Base-by-base conservation (phyloP, 2,329 filamentous ascomycete species). In the Madurella mycetomatis region DNA sequence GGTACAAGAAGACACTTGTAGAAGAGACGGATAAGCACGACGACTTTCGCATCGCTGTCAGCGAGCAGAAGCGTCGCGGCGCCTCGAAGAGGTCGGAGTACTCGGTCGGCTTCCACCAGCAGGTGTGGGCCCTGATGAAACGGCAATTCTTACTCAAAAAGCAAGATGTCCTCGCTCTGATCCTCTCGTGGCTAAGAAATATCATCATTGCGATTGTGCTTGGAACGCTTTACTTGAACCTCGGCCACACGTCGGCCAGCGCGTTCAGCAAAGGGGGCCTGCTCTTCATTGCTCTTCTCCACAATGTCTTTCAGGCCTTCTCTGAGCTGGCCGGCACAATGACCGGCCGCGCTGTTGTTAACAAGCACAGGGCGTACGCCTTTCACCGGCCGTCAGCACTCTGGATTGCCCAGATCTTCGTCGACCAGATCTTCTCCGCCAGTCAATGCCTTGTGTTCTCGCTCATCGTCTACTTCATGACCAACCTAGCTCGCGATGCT, bases 261-360 rank as follows among this genome's bases (percentile, higher is more conserved):
- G 87, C 88, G 2, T 95, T 94, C 70, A 88, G 85, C 61, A 84
- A 90, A 67, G 89, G 89, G 59, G 90, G 89, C 74, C 80, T 92
- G 1, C 75, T 95, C 48, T 95, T 95, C 72, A 83, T 91, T 51
- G 76, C 87, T 18, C 79, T 95, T 1, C 73, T 95, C 4, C 92
- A 92, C 78, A 92, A 92, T 68, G 87, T 87, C n/a, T 92, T 95
- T 70, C 85, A 90, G 65, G 88, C 90, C 19, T 92, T 94, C 66
- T 82, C 86, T 0, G 90, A 95, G 68, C 72, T 95, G 0, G 86
- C 80, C 0, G 78, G 80, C 11, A 87, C 86, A 1, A 92, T 94
- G 87, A 73, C 85, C 15, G 88, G 86, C 1, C 80, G 90, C 9
- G 79, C 85, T 0, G 87, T 95, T 39, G 80, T 95, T 56, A 90